Conservation (phyloP, 768 basidiomycete species). For the Boletus vinaceobasis region DNA sequence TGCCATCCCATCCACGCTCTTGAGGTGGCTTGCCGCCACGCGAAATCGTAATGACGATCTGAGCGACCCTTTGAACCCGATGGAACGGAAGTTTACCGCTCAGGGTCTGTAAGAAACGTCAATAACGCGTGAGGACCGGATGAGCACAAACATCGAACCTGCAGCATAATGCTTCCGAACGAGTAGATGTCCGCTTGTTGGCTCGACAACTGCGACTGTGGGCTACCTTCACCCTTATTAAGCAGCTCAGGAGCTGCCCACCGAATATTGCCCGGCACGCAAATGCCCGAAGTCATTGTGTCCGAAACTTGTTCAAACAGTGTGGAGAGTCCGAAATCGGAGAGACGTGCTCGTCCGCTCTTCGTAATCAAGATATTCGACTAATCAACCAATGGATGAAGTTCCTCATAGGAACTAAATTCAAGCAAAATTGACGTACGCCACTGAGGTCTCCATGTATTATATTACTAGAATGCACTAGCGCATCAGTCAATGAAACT, state of each 20-base stretch:
- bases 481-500: neutral
- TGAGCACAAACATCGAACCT: conserved; percentile 10
- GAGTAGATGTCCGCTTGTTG: conserved; percentile 26
- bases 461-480: conserved; percentile 22
- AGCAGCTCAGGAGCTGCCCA: conserved; percentile 32
- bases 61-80: conserved; percentile 11
- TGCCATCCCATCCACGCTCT: conserved; percentile 22
- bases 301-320: conserved; percentile 10
- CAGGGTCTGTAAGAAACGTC: conserved; percentile 12
- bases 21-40: conserved; percentile 3
- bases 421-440: conserved; percentile 12
- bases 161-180: conserved; percentile 29
- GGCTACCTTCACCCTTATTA: neutral
- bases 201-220: conserved; percentile 6
- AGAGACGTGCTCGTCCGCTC: conserved; percentile 15
- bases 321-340: conserved; percentile 33
- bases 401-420: neutral
- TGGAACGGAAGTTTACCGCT: conserved; percentile 28
- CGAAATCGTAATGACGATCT: conserved; percentile 25
- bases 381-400: conserved; percentile 8
- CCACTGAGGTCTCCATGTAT: conserved; percentile 43
- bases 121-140: neutral
- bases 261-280: conserved; percentile 25
- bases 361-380: conserved; percentile 21
- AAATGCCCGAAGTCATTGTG: neutral